Percentiles rank a stretch among this genome's conserved stretches.
Conservation (phyloP, 257 asterid genomes). For the Primulina huaijiensis region DNA sequence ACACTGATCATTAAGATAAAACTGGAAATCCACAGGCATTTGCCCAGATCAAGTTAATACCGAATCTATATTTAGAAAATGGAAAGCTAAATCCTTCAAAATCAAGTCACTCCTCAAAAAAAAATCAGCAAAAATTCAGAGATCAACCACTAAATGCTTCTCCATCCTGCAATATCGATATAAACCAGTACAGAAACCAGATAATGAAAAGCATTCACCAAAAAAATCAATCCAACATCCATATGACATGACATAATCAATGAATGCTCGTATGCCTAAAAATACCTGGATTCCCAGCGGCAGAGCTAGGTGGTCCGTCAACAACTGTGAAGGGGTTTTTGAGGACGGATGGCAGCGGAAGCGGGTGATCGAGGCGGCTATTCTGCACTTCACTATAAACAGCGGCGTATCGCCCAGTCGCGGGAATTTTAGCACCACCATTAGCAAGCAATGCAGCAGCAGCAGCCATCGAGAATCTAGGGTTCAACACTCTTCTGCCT, state of each 20-base stretch:
- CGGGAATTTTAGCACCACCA: slow-evolving; percentile 35
- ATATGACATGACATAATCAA: neutral
- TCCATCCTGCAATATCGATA: neutral
- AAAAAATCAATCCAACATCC: slow-evolving; percentile 10
- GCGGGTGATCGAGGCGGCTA: slow-evolving; percentile 64
- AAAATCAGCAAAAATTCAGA: neutral
- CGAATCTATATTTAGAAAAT: neutral
- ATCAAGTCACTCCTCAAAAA: neutral
- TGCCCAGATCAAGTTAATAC: neutral
- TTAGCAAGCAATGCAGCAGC: slow-evolving; percentile 35
- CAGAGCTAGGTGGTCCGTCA: slow-evolving; percentile 69
- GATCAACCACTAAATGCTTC: neutral
- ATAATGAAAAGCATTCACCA: neutral
- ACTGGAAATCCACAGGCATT: neutral
- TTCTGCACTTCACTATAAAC: slow-evolving; percentile 74
- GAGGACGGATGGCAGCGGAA: slow-evolving; percentile 69
- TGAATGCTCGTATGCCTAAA: neutral
- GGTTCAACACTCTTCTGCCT: neutral
- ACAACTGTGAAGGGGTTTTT: slow-evolving; percentile 45
- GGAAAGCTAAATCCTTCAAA: neutral
- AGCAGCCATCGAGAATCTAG: slow-evolving; percentile 37
- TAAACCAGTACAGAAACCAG: neutral
- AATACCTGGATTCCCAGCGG: slow-evolving; percentile 74
- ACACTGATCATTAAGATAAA: neutral
- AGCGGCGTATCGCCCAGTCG: slow-evolving; percentile 41